phyloP scores from a whole-genome alignment of 1,139 yeast species.

The Suzukiozyma palmioleophila region DNA sequence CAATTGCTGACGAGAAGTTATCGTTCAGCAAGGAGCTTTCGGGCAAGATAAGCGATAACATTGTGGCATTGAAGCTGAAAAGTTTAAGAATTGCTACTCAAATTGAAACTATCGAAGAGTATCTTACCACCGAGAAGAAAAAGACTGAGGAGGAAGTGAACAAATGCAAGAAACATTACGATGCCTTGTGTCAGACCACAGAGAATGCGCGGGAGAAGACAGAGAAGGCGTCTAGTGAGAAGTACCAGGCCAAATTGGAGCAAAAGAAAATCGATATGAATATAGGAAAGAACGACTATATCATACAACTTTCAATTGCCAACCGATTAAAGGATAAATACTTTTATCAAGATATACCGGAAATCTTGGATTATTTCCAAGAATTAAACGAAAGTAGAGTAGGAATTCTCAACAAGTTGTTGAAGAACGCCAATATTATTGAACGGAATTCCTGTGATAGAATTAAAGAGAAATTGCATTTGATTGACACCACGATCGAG shows the following conservation, averaged over 20 bases:
- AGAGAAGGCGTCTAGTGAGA: constrained; percentile 55
- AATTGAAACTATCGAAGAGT: constrained; percentile 57
- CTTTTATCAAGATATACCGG: constrained; percentile 92
- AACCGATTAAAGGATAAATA: constrained; percentile 90
- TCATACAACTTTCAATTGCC: constrained; percentile 76
- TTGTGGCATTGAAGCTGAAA: constrained; percentile 50
- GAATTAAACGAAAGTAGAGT: constrained; percentile 80
- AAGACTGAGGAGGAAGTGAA: constrained; percentile 61
- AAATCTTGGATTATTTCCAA: constrained; percentile 80
- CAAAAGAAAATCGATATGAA: constrained; percentile 81
- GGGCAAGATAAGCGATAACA: constrained; percentile 58
- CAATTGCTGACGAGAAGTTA: constrained; percentile 64
- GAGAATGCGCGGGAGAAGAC: constrained; percentile 76
- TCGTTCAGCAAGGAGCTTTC: constrained; percentile 61
- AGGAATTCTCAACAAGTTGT: constrained; percentile 62
- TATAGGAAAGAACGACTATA: constrained; percentile 74
- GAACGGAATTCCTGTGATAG: constrained; percentile 59
- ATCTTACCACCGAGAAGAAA: constrained; percentile 53
- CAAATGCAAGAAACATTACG: constrained; percentile 72
- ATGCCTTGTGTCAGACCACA: constrained; percentile 72
- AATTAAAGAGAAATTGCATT: constrained; percentile 48
- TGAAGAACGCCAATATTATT: constrained; percentile 58
- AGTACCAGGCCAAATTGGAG: constrained; percentile 51
- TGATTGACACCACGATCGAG: constrained; percentile 53
- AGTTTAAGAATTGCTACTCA: constrained; percentile 52